Conservation (phyloP, 768 basidiomycete species). For the Phlebiopsis gigantea region DNA sequence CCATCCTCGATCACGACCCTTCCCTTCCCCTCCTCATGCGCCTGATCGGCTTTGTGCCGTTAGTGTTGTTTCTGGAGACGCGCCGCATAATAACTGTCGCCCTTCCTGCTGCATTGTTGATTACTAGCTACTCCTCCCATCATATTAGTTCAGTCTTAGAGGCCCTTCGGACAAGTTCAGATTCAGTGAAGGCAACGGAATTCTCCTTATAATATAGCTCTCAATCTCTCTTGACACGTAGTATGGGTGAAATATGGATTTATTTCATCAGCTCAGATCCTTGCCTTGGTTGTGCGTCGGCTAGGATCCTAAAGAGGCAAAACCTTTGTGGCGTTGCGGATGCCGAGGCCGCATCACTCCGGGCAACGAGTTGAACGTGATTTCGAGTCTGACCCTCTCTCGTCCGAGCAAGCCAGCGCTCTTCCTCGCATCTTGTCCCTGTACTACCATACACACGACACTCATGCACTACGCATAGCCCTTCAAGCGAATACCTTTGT, state of each 20-base stretch:
- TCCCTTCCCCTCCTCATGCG: not conserved
- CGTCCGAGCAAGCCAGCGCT: not conserved
- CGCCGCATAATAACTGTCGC: not conserved
- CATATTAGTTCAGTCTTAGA: constrained; percentile 3
- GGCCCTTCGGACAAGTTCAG: not conserved
- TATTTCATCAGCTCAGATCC: too few relatives aligned
- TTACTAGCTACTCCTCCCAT: not conserved
- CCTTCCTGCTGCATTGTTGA: not conserved
- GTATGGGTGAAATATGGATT: not conserved
- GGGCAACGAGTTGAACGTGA: not conserved
- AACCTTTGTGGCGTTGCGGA: not conserved
- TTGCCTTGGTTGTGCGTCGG: too few relatives aligned
- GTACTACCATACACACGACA: not conserved
- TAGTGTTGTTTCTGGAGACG: not conserved
- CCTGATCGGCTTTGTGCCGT: not conserved
- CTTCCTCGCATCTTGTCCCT: not conserved
- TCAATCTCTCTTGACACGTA: not conserved
- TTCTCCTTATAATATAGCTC: not conserved
- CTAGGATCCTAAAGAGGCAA: not conserved
- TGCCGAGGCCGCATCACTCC: not conserved
- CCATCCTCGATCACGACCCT: constrained; percentile 5
- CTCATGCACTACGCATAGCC: not conserved
- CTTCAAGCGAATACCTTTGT: not conserved
- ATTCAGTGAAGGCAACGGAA: constrained; percentile 3
- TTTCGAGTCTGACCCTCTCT: not conserved